Evolutionary conservation across 1,284 basidiomycete species (phyloP).

Genomic region (Ustilago lituana): DNA sequence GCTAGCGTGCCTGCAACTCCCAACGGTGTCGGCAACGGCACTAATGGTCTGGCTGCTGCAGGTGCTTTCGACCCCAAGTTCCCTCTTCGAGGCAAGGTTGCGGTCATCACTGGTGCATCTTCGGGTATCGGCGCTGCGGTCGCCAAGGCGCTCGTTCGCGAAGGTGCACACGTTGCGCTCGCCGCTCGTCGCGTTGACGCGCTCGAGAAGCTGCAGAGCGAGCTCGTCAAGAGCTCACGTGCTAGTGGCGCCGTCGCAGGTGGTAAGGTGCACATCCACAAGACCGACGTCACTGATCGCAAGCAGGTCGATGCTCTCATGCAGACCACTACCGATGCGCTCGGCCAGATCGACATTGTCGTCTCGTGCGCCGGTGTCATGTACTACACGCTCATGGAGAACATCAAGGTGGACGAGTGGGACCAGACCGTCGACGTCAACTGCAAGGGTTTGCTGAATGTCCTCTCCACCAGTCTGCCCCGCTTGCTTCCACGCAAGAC

Average conservation of each 20-base stretch:
- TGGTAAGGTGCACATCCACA: slow-evolving; percentile 40
- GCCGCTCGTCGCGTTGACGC: slow-evolving; percentile 46
- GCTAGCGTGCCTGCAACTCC: slow-evolving; percentile 34
- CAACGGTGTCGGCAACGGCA: slow-evolving; percentile 15
- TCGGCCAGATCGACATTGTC: slow-evolving; percentile 61
- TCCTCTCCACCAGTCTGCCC: slow-evolving; percentile 56
- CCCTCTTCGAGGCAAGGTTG: slow-evolving; percentile 63
- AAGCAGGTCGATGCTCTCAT: slow-evolving; percentile 58
- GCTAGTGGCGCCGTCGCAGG: background rate
- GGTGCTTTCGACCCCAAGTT: slow-evolving; percentile 35
- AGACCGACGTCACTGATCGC: slow-evolving; percentile 60
- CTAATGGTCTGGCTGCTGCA: slow-evolving; percentile 16
- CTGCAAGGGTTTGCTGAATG: slow-evolving; percentile 64
- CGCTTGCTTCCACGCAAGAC: slow-evolving; percentile 45
- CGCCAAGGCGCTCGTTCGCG: slow-evolving; percentile 45
- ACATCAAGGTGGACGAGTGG: slow-evolving; percentile 60
- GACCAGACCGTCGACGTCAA: slow-evolving; percentile 66
- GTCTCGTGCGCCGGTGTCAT: slow-evolving; percentile 64
- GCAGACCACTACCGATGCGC: slow-evolving; percentile 35
- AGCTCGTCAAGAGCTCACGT: slow-evolving; percentile 17
- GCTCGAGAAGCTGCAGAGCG: slow-evolving; percentile 30
- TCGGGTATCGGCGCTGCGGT: slow-evolving; percentile 68
- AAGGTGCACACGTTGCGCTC: slow-evolving; percentile 53
- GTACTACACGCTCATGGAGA: slow-evolving; percentile 66
- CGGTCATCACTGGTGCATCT: slow-evolving; percentile 68